A percentile compares a stretch with the other conserved stretches of the same genome.
Evolutionary conservation across 306 rosid genomes (phyloP).

Genomic region (Lithocarpus polystachyus): DNA sequence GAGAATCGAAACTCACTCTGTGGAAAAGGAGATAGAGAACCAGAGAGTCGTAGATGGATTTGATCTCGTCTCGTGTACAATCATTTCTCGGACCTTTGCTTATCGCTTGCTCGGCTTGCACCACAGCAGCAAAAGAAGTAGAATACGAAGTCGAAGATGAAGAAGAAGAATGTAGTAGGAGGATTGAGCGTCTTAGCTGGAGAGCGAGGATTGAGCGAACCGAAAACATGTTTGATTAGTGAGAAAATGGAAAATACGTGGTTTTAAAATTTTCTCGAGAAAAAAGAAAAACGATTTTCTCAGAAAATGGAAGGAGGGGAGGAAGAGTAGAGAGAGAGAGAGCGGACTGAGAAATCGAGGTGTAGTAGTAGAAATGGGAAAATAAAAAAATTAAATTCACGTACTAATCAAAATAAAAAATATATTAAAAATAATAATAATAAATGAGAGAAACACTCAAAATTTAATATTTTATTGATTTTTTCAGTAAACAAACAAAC

Average conservation of each 20-base stretch:
- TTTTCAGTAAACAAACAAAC: too few species aligned
- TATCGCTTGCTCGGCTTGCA: conserved; percentile 61
- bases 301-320: background rate
- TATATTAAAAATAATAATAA: too few species aligned
- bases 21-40: conserved; percentile 93
- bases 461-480: too few species aligned
- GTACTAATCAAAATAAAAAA: too few species aligned
- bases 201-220: conserved; percentile 33
- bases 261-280: background rate
- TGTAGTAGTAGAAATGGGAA: too few species aligned
- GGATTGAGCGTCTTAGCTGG: conserved; percentile 25
- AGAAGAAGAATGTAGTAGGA: conserved; percentile 27
- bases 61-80: conserved; percentile 69
- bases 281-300: background rate
- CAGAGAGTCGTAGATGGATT: conserved; percentile 71
- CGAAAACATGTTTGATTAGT: conserved; percentile 30
- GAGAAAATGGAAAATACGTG: background rate
- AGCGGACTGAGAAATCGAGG: background rate
- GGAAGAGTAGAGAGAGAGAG: background rate
- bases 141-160: conserved; percentile 23
- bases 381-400: too few species aligned
- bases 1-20: too few species aligned
- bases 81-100: conserved; percentile 66
- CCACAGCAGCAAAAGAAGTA: conserved; percentile 63
- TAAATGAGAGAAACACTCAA: too few species aligned